Base-by-base conservation (phyloP, 495 filamentous ascomycete species). In the Tuber calosporum region DNA sequence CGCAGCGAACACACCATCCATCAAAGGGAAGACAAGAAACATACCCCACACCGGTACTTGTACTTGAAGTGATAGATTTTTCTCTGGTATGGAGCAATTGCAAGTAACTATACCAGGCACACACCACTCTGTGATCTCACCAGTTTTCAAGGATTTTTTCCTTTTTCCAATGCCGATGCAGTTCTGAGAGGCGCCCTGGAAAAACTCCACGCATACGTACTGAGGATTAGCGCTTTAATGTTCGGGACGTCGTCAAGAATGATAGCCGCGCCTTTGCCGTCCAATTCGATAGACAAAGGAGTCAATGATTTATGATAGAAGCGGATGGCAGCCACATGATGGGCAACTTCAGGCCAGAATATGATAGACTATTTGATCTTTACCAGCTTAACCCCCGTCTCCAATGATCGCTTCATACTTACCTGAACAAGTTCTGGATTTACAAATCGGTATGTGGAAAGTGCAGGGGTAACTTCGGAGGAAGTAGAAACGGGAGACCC, bases 151-250 rank as follows among this genome's bases (percentile, higher is more conserved):
- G n/a, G n/a, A n/a, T n/a, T n/a, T n/a, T n/a, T n/a, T n/a, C n/a
- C n/a, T n/a, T n/a, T n/a, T 91, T 84, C 98, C 95, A 72, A 97
- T 92, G 73, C 96, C 95, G 82, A 98, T 93, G 83, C 95, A 99
- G 84, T 99, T 99, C 81, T 99, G 95, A 1, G 95, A 95, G n/a
- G 94, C 89, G 72, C 93, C 92, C 82, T 97, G 94, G 85, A 98
- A 99, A n/a, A 42, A 91, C 90, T 62, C 94, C 95, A 69, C 96
- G 89, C 84, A 98, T 88, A 75, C 97, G 87, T 74, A 93, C 90
- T 40, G 92, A 91, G 39, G 88, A 88, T 69, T n/a, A 97, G 88
- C 48, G 88, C 85, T 0, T 87, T 80, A 20, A 97, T 83, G 38
- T 84, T 85, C 38, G 82, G 74, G 26, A 91, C 84, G 66, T 93